Percentiles rank a stretch among this genome's conserved stretches.
Evolutionary conservation across 2,329 filamentous ascomycete species (phyloP).

Genomic region (Teratosphaeria epicoccoides): DNA sequence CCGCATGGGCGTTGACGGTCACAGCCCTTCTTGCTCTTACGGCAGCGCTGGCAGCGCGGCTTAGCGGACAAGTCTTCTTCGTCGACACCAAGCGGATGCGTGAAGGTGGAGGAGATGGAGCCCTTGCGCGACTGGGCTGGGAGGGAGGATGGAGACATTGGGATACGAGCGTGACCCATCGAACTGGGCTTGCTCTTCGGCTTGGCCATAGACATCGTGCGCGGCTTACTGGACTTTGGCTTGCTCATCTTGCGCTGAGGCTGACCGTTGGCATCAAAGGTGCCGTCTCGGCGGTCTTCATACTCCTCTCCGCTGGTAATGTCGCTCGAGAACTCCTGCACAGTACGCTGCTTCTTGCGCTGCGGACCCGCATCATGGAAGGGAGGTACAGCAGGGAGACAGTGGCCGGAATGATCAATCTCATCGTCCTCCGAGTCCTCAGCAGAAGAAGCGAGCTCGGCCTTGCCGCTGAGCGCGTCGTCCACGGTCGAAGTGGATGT

Average conservation of each 20-base stretch:
- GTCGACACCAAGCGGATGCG: constrained; percentile 49
- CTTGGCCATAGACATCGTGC: constrained; percentile 36
- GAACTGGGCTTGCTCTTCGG: constrained; percentile 36
- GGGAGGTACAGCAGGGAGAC: constrained; percentile 18
- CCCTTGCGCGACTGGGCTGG: constrained; percentile 63
- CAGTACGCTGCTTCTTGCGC: constrained; percentile 27
- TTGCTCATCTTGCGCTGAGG: constrained; percentile 32
- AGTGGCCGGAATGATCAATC: constrained; percentile 57
- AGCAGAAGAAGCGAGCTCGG: constrained; percentile 67
- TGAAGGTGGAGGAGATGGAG: constrained; percentile 52
- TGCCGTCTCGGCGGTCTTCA: constrained; percentile 41
- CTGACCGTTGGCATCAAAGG: constrained; percentile 46
- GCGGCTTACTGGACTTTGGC: constrained; percentile 32
- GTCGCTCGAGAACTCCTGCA: constrained; percentile 45
- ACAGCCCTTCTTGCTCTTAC: constrained; percentile 99
- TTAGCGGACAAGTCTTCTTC: constrained; percentile 91
- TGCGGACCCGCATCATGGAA: constrained; percentile 21
- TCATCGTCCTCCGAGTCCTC: constrained; percentile 67
- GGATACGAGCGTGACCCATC: constrained; percentile 26
- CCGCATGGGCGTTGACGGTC: constrained; percentile 93
- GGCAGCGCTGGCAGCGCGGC: constrained; percentile 92
- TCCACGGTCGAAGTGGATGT: constrained; percentile 89
- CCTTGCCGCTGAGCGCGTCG: constrained; percentile 82
- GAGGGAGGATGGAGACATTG: constrained; percentile 50
- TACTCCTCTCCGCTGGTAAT: constrained; percentile 53